phyloP scores from a whole-genome alignment of 2,329 filamentous ascomycete species.

The Mycocentrospora acerina region DNA sequence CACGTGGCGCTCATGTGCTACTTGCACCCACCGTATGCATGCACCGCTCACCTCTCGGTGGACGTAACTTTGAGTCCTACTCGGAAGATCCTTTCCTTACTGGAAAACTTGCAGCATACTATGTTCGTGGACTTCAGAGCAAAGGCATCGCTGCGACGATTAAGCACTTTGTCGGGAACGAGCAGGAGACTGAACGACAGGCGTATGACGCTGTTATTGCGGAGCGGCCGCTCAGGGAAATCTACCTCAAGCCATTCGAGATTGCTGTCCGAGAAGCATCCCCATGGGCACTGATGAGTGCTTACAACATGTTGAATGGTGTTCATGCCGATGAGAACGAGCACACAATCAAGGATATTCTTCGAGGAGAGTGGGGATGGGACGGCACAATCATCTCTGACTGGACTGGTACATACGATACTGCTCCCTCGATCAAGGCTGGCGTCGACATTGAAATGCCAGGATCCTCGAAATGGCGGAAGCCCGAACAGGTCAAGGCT shows the following conservation, averaged over 20 bases:
- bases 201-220: slow-evolving; percentile 65
- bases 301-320: slow-evolving; percentile 68
- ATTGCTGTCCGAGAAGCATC: slow-evolving; percentile 68
- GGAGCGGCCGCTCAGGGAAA: slow-evolving; percentile 66
- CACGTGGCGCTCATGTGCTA: slow-evolving; percentile 72
- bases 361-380: slow-evolving; percentile 45
- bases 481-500: slow-evolving; percentile 37
- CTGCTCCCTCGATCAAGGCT: slow-evolving; percentile 41
- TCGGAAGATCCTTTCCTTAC: slow-evolving; percentile 80
- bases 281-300: slow-evolving; percentile 69
- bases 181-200: slow-evolving; percentile 69
- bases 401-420: slow-evolving; percentile 45
- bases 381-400: slow-evolving; percentile 48
- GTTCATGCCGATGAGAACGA: slow-evolving; percentile 45
- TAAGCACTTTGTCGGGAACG: slow-evolving; percentile 77
- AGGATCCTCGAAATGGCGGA: slow-evolving; percentile 44
- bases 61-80: slow-evolving; percentile 83
- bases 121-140: slow-evolving; percentile 72
- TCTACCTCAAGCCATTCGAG: slow-evolving; percentile 75
- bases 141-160: slow-evolving; percentile 74
- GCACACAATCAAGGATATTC: slow-evolving; percentile 46
- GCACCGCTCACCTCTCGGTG: slow-evolving; percentile 80
- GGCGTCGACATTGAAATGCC: slow-evolving; percentile 47
- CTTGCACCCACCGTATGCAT: slow-evolving; percentile 79
- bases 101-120: slow-evolving; percentile 70